These are phyloP conservation scores for Aschersonia sp. DNA, from an alignment of 2,329 filamentous ascomycete genomes.

Conservation along the genomic window DNA sequence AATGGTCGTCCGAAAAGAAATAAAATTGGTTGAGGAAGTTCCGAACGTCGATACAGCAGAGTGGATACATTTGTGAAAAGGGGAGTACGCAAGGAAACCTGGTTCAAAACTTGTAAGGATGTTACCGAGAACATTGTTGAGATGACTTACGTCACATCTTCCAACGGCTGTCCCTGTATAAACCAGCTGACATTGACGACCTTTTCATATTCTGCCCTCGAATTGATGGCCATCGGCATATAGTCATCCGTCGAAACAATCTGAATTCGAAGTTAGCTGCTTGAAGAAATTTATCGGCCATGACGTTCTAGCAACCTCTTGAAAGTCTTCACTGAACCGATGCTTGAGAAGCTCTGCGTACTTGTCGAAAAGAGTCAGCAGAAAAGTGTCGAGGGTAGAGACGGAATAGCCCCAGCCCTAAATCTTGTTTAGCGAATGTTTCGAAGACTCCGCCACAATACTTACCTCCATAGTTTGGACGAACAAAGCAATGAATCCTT, in stretches of 20 bases:
- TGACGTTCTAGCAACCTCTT: conserved; percentile 44
- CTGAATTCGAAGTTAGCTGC: conserved; percentile 16
- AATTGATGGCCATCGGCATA: conserved; percentile 97
- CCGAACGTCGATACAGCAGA: conserved; percentile 95
- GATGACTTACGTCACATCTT: conserved; percentile 54
- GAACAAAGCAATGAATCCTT: conserved; percentile 82
- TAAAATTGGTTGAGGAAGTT: conserved; percentile 98
- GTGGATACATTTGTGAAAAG: conserved; percentile 97
- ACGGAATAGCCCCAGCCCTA: conserved; percentile 86
- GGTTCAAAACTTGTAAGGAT: not conserved
- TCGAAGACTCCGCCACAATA: conserved; percentile 38
- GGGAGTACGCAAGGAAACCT: conserved; percentile 92
- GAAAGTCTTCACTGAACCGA: conserved; percentile 89
- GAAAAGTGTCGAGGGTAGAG: conserved; percentile 62
- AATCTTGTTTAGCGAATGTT: conserved; percentile 63
- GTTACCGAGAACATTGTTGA: conserved; percentile 2
- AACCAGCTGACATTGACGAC: conserved; percentile 97
- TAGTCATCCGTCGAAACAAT: conserved; percentile 90
- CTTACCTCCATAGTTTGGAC: conserved; percentile 94
- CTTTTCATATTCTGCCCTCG: conserved; percentile 81
- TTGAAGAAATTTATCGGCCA: not conserved
- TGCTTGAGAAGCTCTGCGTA: conserved; percentile 85
- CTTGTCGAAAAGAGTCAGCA: conserved; percentile 83
- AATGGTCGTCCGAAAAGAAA: conserved; percentile 92
- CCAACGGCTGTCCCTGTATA: conserved; percentile 60